Conservation (phyloP, 2,329 filamentous ascomycete genomes). For the Biscogniauxia mediterranea region DNA sequence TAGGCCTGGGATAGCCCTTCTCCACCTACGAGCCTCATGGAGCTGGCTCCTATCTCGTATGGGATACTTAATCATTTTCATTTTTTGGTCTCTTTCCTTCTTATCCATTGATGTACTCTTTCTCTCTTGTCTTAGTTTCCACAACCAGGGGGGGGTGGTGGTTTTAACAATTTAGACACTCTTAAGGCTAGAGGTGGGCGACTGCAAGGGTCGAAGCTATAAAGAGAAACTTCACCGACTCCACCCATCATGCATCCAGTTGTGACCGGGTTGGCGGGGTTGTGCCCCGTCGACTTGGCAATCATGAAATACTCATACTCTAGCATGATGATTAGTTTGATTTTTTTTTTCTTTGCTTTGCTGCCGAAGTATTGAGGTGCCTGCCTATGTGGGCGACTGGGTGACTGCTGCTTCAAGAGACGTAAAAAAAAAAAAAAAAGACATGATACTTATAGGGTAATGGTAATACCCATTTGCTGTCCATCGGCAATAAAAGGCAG, state of each 20-base stretch:
- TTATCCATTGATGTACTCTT: neutral
- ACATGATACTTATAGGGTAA: neutral
- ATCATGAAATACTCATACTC: neutral
- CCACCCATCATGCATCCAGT: neutral
- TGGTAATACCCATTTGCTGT: neutral
- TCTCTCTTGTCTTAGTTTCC: neutral
- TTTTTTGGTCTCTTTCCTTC: neutral
- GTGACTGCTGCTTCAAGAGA: too few species aligned
- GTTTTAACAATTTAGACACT: neutral
- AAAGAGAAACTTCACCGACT: neutral
- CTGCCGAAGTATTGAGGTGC: neutral
- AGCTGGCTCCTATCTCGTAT: neutral
- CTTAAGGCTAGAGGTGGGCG: neutral
- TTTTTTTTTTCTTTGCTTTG: neutral
- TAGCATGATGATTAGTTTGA: neutral
- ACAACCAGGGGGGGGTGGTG: neutral
- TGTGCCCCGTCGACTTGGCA: neutral
- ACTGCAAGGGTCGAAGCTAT: neutral
- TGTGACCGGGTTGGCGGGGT: conserved; percentile 3
- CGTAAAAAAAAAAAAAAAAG: too few species aligned
- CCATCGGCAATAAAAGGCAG: neutral
- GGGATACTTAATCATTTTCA: neutral
- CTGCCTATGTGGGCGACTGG: neutral
- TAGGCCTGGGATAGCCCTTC: neutral
- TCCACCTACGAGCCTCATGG: neutral